These are phyloP conservation scores for Cercospora nicotianae DNA, from an alignment of 2,329 filamentous ascomycete genomes.

Conservation along the genomic window DNA sequence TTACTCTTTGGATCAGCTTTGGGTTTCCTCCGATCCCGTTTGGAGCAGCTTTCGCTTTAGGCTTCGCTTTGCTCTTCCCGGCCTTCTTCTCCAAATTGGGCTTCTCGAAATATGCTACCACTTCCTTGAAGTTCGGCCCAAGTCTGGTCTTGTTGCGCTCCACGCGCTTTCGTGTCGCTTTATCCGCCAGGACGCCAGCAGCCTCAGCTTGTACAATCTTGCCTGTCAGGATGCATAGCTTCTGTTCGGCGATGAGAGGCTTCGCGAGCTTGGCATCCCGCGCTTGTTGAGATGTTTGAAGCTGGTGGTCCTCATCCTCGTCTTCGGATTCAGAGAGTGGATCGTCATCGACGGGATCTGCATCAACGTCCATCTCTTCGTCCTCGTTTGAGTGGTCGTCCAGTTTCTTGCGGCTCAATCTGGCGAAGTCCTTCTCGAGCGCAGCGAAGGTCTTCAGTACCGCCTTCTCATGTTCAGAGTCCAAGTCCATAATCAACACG, in stretches of 20 bases:
- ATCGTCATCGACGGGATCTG: conserved; percentile 34
- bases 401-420: conserved; percentile 47
- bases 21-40: conserved; percentile 48
- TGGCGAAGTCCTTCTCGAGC: conserved; percentile 75
- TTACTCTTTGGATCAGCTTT: conserved; percentile 43
- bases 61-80: conserved; percentile 48
- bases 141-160: conserved; percentile 77
- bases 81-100: conserved; percentile 53
- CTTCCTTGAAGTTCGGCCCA: conserved; percentile 81
- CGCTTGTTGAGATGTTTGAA: conserved; percentile 55
- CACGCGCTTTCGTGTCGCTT: conserved; percentile 67
- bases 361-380: conserved; percentile 54
- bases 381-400: conserved; percentile 44
- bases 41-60: conserved; percentile 35
- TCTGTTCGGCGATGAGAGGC: conserved; percentile 76
- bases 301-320: conserved; percentile 45
- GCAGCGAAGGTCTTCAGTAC: conserved; percentile 75
- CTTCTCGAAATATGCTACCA: conserved; percentile 73
- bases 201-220: conserved; percentile 81
- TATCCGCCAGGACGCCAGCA: conserved; percentile 70
- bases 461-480: conserved; percentile 61
- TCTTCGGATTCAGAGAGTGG: conserved; percentile 41
- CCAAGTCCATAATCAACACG: conserved; percentile 63
- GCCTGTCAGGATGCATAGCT: conserved; percentile 79
- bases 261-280: conserved; percentile 57